Conservation (phyloP, 1,284 basidiomycete species). For the Moesziomyces aphidis region DNA sequence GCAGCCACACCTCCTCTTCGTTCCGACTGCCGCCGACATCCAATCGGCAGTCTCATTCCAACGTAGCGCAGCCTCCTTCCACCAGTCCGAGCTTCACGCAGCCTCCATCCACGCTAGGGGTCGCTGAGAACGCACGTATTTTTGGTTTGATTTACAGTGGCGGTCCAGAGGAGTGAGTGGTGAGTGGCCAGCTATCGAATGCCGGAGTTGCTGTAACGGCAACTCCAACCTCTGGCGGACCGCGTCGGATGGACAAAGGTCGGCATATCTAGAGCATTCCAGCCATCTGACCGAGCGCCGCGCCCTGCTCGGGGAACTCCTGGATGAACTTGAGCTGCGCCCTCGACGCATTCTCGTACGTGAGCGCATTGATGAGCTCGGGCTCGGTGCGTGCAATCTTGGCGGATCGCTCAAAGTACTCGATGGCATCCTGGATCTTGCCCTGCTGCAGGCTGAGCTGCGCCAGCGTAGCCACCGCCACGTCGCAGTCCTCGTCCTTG, state of each 20-base stretch:
- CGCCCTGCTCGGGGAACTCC: constrained; percentile 65
- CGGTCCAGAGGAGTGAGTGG: background rate
- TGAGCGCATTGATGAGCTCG: constrained; percentile 88
- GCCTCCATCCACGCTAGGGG: background rate
- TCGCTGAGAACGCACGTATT: background rate
- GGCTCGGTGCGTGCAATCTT: constrained; percentile 90
- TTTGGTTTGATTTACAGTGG: background rate
- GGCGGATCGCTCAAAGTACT: constrained; percentile 86
- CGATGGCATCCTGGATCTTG: constrained; percentile 85
- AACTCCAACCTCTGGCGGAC: no score
- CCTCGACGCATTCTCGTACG: constrained; percentile 76
- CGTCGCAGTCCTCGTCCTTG: constrained; percentile 90
- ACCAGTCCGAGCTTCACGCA: background rate
- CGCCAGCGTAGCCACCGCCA: constrained; percentile 93
- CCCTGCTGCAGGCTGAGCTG: constrained; percentile 93
- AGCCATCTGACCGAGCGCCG: constrained; percentile 60
- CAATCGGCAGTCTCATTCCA: no score
- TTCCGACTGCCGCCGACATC: background rate
- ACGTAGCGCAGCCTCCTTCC: no score
- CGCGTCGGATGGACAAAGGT: background rate
- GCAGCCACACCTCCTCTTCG: no score
- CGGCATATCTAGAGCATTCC: constrained; percentile 38
- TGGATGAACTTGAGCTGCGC: constrained; percentile 64
- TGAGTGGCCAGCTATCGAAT: background rate
- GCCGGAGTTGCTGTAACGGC: no score